Evolutionary conservation across 2,329 filamentous ascomycete species (phyloP).

Genomic region (Aphanoascus verrucosus): DNA sequence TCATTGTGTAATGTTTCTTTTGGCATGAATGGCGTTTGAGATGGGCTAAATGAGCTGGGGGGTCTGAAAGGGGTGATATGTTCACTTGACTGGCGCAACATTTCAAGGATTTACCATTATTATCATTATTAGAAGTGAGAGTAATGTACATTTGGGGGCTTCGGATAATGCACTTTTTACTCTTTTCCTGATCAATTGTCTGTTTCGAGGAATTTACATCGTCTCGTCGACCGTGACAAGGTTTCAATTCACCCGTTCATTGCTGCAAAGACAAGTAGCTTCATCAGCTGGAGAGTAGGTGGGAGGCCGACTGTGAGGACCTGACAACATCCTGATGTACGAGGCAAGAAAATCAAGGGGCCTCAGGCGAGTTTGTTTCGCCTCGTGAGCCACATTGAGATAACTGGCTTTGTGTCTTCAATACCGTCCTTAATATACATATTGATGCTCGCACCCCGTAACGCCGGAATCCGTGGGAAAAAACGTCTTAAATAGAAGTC

Average conservation of each 20-base stretch:
- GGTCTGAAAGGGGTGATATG: background rate
- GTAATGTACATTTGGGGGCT: conserved; percentile 5
- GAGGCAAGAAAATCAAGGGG: background rate
- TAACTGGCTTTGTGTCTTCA: background rate
- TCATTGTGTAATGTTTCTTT: background rate
- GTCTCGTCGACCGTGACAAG: background rate
- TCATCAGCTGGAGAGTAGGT: no score
- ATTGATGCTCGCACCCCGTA: background rate
- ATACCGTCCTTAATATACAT: conserved; percentile 8
- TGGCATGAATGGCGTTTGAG: conserved; percentile 14
- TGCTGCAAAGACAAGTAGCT: no score
- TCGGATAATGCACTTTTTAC: background rate
- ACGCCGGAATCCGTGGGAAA: background rate
- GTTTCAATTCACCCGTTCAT: background rate
- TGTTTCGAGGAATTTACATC: background rate
- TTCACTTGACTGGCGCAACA: background rate
- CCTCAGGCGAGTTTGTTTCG: background rate
- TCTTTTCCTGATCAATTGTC: background rate
- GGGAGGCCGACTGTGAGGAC: no score
- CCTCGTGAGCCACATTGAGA: background rate
- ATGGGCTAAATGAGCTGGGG: background rate
- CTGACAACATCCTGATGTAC: no score
- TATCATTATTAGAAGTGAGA: conserved; percentile 3
- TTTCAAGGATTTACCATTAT: background rate
- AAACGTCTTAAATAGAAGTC: background rate